Evolutionary conservation across 768 basidiomycete genomes (phyloP).

Genomic region (Suillus discolor): DNA sequence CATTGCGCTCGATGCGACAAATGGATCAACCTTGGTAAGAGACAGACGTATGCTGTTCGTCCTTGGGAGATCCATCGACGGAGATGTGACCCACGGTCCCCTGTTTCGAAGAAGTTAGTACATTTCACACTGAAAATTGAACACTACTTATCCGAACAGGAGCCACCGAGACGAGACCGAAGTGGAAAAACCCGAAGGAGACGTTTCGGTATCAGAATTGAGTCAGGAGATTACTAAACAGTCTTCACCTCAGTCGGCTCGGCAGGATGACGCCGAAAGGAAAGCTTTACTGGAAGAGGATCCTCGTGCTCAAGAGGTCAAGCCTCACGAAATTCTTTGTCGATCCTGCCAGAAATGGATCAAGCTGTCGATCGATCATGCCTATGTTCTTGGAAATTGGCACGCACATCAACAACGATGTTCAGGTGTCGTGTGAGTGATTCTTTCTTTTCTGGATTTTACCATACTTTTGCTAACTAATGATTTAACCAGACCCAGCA

Average conservation of each 20-base stretch:
- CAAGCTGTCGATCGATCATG: conserved; percentile 40
- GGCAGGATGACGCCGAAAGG: conserved; percentile 42
- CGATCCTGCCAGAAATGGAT: conserved; percentile 68
- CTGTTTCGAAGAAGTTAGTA: conserved; percentile 31
- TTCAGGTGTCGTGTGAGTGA: conserved; percentile 40
- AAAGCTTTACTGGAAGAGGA: conserved; percentile 57
- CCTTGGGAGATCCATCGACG: conserved; percentile 64
- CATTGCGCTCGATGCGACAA: conserved; percentile 61
- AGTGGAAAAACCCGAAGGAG: neutral
- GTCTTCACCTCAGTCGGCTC: conserved; percentile 20
- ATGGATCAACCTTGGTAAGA: conserved; percentile 57
- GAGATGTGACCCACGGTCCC: conserved; percentile 49
- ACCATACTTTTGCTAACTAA: neutral
- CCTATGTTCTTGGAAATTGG: conserved; percentile 58
- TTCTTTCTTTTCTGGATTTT: neutral
- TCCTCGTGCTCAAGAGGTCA: conserved; percentile 49
- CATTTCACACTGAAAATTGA: neutral
- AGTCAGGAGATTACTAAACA: neutral
- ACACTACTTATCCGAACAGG: neutral
- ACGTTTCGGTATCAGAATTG: neutral
- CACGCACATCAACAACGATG: conserved; percentile 52
- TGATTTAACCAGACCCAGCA: conserved; percentile 46
- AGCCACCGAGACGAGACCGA: neutral
- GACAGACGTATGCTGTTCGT: conserved; percentile 55
- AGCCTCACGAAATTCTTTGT: conserved; percentile 57